phyloP scores from a whole-genome alignment of 2,329 filamentous ascomycete genomes.

The Monosporascus sp. region DNA sequence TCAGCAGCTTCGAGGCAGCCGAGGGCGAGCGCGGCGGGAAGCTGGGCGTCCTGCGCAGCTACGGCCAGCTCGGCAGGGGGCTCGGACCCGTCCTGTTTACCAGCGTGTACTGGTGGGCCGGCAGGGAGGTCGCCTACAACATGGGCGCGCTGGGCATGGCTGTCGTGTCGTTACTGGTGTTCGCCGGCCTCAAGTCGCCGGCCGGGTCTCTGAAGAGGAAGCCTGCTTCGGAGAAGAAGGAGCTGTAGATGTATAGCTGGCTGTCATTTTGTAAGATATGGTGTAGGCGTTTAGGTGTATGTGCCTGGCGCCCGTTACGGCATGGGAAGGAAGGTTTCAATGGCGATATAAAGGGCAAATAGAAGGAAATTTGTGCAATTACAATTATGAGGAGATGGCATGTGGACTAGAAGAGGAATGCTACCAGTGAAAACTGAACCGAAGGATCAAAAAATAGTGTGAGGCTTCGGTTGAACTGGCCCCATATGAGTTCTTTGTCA shows the following conservation, averaged over 20 bases:
- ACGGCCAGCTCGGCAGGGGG: slow-evolving; percentile 83
- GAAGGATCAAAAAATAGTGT: too few relatives aligned
- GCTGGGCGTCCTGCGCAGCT: slow-evolving; percentile 73
- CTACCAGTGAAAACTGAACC: too few relatives aligned
- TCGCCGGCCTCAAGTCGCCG: slow-evolving; percentile 66
- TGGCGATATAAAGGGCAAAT: too few relatives aligned
- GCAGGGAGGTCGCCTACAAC: slow-evolving; percentile 76
- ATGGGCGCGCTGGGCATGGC: slow-evolving; percentile 78
- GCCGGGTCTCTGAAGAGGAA: slow-evolving; percentile 27
- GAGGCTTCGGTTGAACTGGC: too few relatives aligned
- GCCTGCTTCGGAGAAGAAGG: slow-evolving; percentile 19
- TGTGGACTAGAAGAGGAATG: too few relatives aligned
- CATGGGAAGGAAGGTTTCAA: too few relatives aligned
- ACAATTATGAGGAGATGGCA: too few relatives aligned
- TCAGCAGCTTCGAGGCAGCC: slow-evolving; percentile 84
- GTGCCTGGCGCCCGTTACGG: too few relatives aligned
- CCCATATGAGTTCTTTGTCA: too few relatives aligned
- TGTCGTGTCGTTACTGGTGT: slow-evolving; percentile 64
- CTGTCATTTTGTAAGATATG: neutral
- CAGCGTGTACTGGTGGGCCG: slow-evolving; percentile 97
- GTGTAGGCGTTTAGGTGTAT: too few relatives aligned
- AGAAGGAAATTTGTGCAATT: too few relatives aligned
- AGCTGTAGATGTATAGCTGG: slow-evolving; percentile 15
- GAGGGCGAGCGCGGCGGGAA: slow-evolving; percentile 79
- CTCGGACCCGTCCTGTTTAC: slow-evolving; percentile 88